phyloP scores from a whole-genome alignment of 805 yeast species.

The Citeromyces matritensis region DNA sequence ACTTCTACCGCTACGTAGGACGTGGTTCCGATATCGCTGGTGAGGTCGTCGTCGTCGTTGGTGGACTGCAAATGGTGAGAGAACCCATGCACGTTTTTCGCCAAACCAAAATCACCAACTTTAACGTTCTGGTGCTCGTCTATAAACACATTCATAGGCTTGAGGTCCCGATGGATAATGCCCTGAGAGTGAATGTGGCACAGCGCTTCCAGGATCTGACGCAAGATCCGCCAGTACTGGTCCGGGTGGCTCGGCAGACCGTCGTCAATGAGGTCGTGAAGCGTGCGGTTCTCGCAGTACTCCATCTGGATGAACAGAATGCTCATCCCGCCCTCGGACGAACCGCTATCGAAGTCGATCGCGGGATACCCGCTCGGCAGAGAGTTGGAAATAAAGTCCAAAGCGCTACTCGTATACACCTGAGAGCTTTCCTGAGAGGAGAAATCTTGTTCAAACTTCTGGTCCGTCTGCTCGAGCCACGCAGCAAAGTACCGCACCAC shows the following conservation, averaged over 20 bases:
- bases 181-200: constrained; percentile 88
- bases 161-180: constrained; percentile 87
- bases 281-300: constrained; percentile 89
- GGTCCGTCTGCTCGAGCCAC: constrained; percentile 53
- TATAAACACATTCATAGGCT: constrained; percentile 91
- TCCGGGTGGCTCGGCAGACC: constrained; percentile 56
- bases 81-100: constrained; percentile 65
- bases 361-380: constrained; percentile 32
- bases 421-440: background rate
- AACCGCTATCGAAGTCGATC: constrained; percentile 26
- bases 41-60: constrained; percentile 45
- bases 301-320: constrained; percentile 96
- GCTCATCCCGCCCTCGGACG: constrained; percentile 25
- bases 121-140: constrained; percentile 82
- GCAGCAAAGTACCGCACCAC: constrained; percentile 95
- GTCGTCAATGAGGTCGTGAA: constrained; percentile 67
- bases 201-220: constrained; percentile 82
- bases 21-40: constrained; percentile 90
- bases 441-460: background rate
- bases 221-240: constrained; percentile 80
- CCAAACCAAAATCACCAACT: constrained; percentile 95
- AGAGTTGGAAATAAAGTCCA: constrained; percentile 61
- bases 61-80: constrained; percentile 5
- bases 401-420: constrained; percentile 19
- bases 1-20: constrained; percentile 89